Evolutionary conservation across 768 basidiomycete species (phyloP), one percentile per base, ranked within the genome.

Genomic region (Tylopilus plumbeoviolaceoides): DNA sequence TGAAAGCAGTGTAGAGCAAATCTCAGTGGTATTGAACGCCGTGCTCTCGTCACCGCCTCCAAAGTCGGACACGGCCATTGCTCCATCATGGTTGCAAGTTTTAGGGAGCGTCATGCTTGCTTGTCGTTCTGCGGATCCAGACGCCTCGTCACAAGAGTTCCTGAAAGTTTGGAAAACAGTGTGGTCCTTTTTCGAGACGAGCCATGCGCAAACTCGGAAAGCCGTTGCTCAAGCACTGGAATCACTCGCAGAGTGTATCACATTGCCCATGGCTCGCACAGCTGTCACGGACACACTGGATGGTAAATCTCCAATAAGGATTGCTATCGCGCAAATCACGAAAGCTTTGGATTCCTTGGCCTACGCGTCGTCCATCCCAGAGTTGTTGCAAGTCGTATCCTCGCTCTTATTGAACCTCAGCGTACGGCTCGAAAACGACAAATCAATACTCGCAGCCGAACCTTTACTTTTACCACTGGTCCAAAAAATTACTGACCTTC

Each of bases 151-250:
- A 1, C 61, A 66, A 4, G 82, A 88, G 59, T 64, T 92, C 1
- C 67, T 67, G 33, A 79, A 77, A 59, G 83, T 85, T 2, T 94
- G 91, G 90, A 86, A 81, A 65, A 75, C 77, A 3, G 69, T 84
- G 3, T 92, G 89, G 87, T 70, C 75, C 15, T 92, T 88, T 70
- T 75, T 95, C 50, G 91, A 92, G 59, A 85, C 87, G 14, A 73
- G 73, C 20, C 83, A 90, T 51, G 62, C 70, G 18, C 63, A 75
- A 18, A 81, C 81, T 27, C 79, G 90, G 45, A 84, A 81, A 53
- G 78, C 85, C 31, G 78, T 83, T 40, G 81, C 82, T 27, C 73
- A 81, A 25, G 77, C 89, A 4, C 79, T 93, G 4, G 77, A 75
- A 41, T 69, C 80, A 18, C 70, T 93, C 17, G 74, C 84, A 9